Conservation (phyloP, 345 rosid species). For the Eucalyptus leucophloia region DNA sequence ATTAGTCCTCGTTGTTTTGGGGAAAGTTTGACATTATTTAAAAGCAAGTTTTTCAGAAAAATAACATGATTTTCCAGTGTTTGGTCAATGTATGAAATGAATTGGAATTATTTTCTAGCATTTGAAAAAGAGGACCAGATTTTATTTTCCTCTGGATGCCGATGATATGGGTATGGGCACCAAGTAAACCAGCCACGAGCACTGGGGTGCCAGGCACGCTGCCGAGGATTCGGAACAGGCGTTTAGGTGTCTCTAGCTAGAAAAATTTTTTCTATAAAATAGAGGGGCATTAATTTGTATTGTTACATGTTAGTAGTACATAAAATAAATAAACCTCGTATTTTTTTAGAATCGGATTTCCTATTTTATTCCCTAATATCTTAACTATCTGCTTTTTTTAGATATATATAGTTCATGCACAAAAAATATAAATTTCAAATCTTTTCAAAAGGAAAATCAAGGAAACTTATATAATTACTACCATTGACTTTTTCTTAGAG, state of each 20-base stretch:
- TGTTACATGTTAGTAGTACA: neutral
- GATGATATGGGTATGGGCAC: neutral
- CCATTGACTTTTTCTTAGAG: neutral
- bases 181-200: accelerated
- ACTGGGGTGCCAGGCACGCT: neutral
- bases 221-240: neutral
- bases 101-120: neutral
- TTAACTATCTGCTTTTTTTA: neutral
- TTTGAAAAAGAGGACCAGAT: neutral
- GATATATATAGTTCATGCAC: neutral
- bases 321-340: neutral
- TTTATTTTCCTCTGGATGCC: neutral
- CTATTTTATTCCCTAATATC: neutral
- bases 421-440: too few species aligned
- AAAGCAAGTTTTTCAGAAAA: neutral
- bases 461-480: neutral
- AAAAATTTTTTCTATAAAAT: neutral
- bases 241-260: neutral
- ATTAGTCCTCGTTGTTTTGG: neutral
- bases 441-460: too few species aligned
- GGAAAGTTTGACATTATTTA: neutral
- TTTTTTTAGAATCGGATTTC: neutral
- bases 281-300: neutral
- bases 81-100: neutral
- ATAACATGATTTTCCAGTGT: neutral